Conservation (phyloP, 768 basidiomycete species). For the Pulveroboletus frians region DNA sequence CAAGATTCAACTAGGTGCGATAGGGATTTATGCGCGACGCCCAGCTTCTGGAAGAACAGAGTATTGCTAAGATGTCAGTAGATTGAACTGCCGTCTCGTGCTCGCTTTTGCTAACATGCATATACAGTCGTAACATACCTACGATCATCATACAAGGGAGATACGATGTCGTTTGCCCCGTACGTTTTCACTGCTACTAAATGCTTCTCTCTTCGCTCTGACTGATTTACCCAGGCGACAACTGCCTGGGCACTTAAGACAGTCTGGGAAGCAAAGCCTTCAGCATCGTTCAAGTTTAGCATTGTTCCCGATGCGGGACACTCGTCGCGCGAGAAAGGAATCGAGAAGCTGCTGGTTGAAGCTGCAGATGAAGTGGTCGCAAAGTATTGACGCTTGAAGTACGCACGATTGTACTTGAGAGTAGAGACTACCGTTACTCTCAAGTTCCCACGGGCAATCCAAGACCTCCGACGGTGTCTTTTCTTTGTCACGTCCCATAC, state of each 20-base stretch:
- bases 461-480: too few species aligned
- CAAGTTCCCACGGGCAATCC: conserved; percentile 1
- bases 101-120: conserved; percentile 3
- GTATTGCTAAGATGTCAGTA: conserved; percentile 81
- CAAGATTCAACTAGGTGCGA: conserved; percentile 1
- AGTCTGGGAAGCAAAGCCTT: conserved; percentile 71
- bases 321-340: conserved; percentile 72
- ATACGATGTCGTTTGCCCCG: conserved; percentile 87
- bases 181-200: conserved; percentile 31
- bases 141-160: conserved; percentile 78
- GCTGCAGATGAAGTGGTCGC: conserved; percentile 34
- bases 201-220: neutral
- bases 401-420: neutral
- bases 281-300: conserved; percentile 36
- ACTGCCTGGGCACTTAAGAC: conserved; percentile 81
- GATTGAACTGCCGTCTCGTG: neutral
- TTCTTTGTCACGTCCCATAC: neutral
- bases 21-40: conserved; percentile 87
- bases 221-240: conserved; percentile 48
- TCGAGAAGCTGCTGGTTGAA: conserved; percentile 63
- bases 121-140: conserved; percentile 79
- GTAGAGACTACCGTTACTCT: neutral
- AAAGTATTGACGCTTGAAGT: conserved; percentile 16
- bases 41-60: conserved; percentile 76
- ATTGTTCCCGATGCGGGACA: conserved; percentile 87